Percentiles rank a stretch among this genome's conserved stretches.
phyloP scores from a whole-genome alignment of 2,329 filamentous ascomycete species.

The Alternaria sp. region DNA sequence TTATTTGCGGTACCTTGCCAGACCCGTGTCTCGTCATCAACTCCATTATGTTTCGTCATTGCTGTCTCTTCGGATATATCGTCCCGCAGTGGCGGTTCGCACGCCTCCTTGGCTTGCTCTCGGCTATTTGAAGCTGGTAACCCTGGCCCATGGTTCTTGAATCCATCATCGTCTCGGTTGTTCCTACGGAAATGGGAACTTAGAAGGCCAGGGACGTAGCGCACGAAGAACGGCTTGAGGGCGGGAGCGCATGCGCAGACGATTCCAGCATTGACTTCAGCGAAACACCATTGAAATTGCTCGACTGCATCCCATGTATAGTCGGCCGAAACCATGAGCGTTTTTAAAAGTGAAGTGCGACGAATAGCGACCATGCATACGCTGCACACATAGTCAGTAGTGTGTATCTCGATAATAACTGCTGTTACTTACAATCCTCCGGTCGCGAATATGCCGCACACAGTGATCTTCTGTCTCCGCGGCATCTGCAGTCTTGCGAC shows the following conservation, averaged over 20 bases:
- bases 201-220: not conserved
- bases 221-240: constrained; percentile 4
- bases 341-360: not conserved
- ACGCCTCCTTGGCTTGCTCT: not conserved
- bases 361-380: not conserved
- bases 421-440: not conserved
- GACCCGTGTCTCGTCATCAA: not conserved
- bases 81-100: not conserved
- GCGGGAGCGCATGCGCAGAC: constrained; percentile 7
- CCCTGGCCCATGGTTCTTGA: not conserved
- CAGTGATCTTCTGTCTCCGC: constrained; percentile 5
- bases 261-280: constrained; percentile 6
- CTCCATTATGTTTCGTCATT: not conserved
- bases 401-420: not conserved
- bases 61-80: not conserved
- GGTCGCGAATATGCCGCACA: constrained; percentile 4
- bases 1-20: not conserved
- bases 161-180: not conserved
- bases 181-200: not conserved
- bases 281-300: constrained; percentile 2
- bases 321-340: constrained; percentile 3
- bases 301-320: constrained; percentile 7
- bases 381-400: not conserved
- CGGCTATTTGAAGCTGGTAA: not conserved
- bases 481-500: constrained; percentile 1